Percentiles rank a stretch among this genome's conserved stretches.
phyloP scores from a whole-genome alignment of 1,284 basidiomycete species.

The Uromyces viciae-fabae region DNA sequence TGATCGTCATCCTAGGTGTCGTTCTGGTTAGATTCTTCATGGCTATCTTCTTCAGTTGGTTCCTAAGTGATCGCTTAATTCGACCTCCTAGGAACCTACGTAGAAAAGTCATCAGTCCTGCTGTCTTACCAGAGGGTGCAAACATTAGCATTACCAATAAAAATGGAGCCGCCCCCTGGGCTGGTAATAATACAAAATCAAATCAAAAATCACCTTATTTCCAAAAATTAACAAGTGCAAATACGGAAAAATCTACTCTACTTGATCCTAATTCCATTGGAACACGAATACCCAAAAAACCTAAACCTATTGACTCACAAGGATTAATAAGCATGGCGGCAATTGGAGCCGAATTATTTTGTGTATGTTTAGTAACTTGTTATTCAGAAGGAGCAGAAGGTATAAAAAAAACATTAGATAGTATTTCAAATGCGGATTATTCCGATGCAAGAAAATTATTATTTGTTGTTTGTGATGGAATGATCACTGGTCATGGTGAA shows the following conservation, averaged over 20 bases:
- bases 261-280: conserved; percentile 46
- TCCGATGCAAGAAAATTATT: conserved; percentile 86
- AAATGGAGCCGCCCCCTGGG: conserved; percentile 88
- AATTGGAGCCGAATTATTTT: conserved; percentile 89
- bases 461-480: conserved; percentile 94
- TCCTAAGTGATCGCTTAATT: conserved; percentile 74
- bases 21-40: conserved; percentile 88
- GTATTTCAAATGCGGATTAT: conserved; percentile 83
- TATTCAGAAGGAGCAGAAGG: conserved; percentile 96
- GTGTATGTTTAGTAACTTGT: conserved; percentile 91
- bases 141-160: conserved; percentile 81
- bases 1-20: conserved; percentile 84
- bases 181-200: conserved; percentile 23
- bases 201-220: neutral
- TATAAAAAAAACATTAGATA: conserved; percentile 83
- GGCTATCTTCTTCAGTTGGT: conserved; percentile 97
- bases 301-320: conserved; percentile 47
- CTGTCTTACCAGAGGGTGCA: conserved; percentile 89
- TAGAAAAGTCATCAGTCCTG: conserved; percentile 78
- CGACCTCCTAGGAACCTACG: conserved; percentile 69
- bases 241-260: conserved; percentile 26
- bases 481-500: conserved; percentile 97
- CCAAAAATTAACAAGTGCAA: neutral
- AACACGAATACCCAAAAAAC: conserved; percentile 52
- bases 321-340: conserved; percentile 72